phyloP scores from a whole-genome alignment of 306 rosid genomes.

The Trifolium fragiferum region DNA sequence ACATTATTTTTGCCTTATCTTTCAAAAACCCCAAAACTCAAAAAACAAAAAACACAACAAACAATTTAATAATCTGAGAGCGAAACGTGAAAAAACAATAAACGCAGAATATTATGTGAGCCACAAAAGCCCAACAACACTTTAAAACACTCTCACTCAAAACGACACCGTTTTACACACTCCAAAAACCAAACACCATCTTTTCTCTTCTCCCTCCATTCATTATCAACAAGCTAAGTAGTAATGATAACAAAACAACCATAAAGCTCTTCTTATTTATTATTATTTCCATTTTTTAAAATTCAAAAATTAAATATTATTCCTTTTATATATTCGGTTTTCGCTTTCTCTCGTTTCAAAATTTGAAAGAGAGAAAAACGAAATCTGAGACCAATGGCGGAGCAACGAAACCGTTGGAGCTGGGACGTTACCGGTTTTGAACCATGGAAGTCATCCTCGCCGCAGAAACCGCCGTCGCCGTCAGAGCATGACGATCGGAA shows the following conservation, averaged over 20 bases:
- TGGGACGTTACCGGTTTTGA: constrained; percentile 97
- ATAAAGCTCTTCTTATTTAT: constrained; percentile 26
- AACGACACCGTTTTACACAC: constrained; percentile 55
- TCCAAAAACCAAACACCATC: constrained; percentile 30
- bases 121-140: constrained; percentile 47
- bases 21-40: background rate
- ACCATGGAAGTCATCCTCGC: constrained; percentile 69
- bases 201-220: constrained; percentile 60
- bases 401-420: constrained; percentile 87
- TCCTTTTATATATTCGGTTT: background rate
- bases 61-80: constrained; percentile 48
- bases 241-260: constrained; percentile 12
- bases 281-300: background rate
- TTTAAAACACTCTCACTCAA: background rate
- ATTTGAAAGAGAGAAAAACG: constrained; percentile 30
- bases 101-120: constrained; percentile 66
- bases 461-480: constrained; percentile 41
- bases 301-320: constrained; percentile 9
- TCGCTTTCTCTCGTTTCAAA: constrained; percentile 42
- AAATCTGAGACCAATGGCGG: constrained; percentile 65
- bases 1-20: constrained; percentile 46
- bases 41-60: constrained; percentile 2
- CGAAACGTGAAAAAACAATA: constrained; percentile 56
- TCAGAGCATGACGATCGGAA: constrained; percentile 59
- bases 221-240: constrained; percentile 35